phyloP scores from a whole-genome alignment of 805 yeast genomes.

The Zygoascus bituminiphila region DNA sequence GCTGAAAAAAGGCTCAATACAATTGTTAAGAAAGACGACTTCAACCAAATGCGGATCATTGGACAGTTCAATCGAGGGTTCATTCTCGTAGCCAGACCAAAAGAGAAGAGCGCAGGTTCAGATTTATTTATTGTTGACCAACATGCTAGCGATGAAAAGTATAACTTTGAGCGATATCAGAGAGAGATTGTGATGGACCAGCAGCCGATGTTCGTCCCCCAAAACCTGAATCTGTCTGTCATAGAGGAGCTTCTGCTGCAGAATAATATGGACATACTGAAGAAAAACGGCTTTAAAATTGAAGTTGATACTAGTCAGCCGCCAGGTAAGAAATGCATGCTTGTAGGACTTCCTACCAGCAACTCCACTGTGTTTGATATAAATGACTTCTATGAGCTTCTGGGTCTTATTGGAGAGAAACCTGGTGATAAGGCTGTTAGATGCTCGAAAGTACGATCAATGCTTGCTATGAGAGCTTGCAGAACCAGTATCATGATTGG shows the following conservation, averaged over 20 bases:
- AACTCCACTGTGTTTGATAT: constrained; percentile 57
- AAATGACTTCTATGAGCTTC: constrained; percentile 65
- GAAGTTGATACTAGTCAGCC: constrained; percentile 39
- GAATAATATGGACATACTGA: constrained; percentile 50
- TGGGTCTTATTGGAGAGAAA: constrained; percentile 52
- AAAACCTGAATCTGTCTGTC: constrained; percentile 53
- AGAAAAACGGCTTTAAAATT: constrained; percentile 70
- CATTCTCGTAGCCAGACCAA: constrained; percentile 54
- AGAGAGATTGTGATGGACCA: constrained; percentile 47
- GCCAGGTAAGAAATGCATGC: constrained; percentile 49
- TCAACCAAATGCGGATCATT: constrained; percentile 62
- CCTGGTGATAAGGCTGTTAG: constrained; percentile 40
- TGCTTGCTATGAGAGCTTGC: constrained; percentile 95
- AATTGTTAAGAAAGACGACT: constrained; percentile 64
- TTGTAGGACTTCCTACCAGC: constrained; percentile 65
- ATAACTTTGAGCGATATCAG: constrained; percentile 70
- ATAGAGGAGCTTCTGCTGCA: constrained; percentile 69
- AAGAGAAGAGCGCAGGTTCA: constrained; percentile 17
- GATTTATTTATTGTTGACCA: constrained; percentile 89
- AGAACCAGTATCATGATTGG: constrained; percentile 94
- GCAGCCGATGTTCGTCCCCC: constrained; percentile 62
- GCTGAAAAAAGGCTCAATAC: constrained; percentile 55
- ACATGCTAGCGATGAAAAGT: constrained; percentile 96
- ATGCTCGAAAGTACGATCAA: constrained; percentile 70
- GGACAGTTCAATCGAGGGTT: constrained; percentile 98